Base-by-base conservation (phyloP, 345 rosid species). In the Eucalyptus shirleyi region DNA sequence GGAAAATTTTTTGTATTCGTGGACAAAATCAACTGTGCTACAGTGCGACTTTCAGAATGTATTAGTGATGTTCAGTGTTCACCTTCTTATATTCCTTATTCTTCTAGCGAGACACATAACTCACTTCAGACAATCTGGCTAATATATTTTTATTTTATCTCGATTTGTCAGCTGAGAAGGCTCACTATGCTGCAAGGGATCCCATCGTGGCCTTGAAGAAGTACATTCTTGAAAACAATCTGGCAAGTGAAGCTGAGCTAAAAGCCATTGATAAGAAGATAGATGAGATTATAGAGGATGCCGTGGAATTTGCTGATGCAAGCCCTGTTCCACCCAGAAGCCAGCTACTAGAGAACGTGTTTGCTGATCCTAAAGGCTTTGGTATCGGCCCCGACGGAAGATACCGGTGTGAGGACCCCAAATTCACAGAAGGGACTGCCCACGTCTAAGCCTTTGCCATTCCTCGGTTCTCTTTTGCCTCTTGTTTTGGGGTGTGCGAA, bases 341-440 rank as follows among this genome's bases (percentile, higher is more conserved):
- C 88, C 95, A 94, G 92, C 95, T 95, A 12, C 92, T 94, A 47
- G 92, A 93, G 91, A 93, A 93, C 82, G 95, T 92, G 59, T 94
- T 94, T 81, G 96, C 94, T 11, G 95, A 95, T 90, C 95, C 96
- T 28, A 93, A 91, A 88, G 96, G 96, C 87, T 94, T 94, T 67
- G 95, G 96, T 86, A 94, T 91, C 18, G 93, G 95, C 62, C 93
- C 95, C 13, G 94, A 92, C 60, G 95, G 96, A 30, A 88, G 89
- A 49, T 93, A 95, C 90, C 91, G 96, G 91, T 92, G 95, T 8
- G 95, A 94, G 92, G 95, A 94, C 87, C 95, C 96, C 87, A 93
- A 92, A 89, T 95, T 95, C 91, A 95, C 95, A 0, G 67, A 93
- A 89, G 95, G 95, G 72, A 95, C 95, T 26, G 96, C 96, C 86